Evolutionary conservation across 768 basidiomycete species (phyloP).

Genomic region (Suillus alpinus): DNA sequence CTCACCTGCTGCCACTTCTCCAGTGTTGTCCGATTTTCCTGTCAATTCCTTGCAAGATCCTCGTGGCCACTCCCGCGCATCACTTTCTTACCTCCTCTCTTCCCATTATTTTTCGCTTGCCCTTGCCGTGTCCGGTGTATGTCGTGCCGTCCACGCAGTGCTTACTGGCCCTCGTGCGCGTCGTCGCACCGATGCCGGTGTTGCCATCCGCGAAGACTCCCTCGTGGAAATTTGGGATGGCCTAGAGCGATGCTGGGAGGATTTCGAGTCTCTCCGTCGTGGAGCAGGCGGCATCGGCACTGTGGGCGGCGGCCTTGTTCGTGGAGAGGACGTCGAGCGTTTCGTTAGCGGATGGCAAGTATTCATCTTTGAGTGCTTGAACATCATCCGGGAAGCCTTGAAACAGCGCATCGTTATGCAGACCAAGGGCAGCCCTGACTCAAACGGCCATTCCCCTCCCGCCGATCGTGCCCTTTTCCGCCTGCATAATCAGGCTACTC

Average conservation of each 20-base stretch:
- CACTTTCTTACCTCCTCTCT: constrained; percentile 49
- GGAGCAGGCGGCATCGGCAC: constrained; percentile 41
- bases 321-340: constrained; percentile 53
- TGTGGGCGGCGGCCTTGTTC: constrained; percentile 32
- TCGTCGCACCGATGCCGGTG: constrained; percentile 49
- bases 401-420: constrained; percentile 51
- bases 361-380: constrained; percentile 90
- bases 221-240: constrained; percentile 83
- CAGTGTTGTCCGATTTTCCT: constrained; percentile 21
- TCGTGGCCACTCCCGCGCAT: constrained; percentile 28
- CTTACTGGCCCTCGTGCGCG: constrained; percentile 78
- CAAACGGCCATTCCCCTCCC: constrained; percentile 40
- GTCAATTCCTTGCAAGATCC: constrained; percentile 21
- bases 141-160: constrained; percentile 72
- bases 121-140: constrained; percentile 71
- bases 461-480: constrained; percentile 47
- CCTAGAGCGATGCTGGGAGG: constrained; percentile 80
- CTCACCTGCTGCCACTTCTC: constrained; percentile 26
- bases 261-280: constrained; percentile 66
- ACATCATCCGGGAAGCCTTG: constrained; percentile 82
- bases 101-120: constrained; percentile 66
- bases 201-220: constrained; percentile 54
- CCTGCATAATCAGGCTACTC: constrained; percentile 47
- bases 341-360: constrained; percentile 90
- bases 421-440: constrained; percentile 35